Conservation (phyloP, 306 rosid species). For the Urtica urens region DNA sequence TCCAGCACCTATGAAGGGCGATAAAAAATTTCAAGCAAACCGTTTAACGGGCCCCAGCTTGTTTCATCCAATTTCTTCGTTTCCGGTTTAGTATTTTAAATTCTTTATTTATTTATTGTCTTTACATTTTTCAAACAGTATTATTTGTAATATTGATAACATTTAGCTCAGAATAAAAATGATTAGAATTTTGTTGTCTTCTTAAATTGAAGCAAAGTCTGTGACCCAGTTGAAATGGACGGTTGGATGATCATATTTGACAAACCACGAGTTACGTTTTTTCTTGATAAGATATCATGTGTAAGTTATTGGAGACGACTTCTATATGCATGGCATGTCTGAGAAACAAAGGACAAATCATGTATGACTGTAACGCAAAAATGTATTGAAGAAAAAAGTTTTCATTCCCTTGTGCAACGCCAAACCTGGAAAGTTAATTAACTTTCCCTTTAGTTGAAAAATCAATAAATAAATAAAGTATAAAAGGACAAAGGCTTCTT, state of each 20-base stretch:
- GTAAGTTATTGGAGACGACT: background rate
- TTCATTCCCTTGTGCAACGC: background rate
- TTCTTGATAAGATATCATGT: background rate
- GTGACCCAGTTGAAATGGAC: background rate
- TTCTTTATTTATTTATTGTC: background rate
- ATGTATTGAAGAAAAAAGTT: background rate
- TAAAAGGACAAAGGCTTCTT: background rate
- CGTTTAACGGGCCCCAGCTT: no score
- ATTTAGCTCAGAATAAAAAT: no score
- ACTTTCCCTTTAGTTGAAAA: background rate
- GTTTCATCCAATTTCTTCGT: no score
- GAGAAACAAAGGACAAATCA: background rate
- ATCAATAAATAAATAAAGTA: background rate
- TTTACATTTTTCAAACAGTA: background rate
- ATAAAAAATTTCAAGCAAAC: no score
- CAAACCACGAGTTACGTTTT: background rate
- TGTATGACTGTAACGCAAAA: background rate
- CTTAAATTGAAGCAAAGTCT: background rate
- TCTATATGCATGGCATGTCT: background rate
- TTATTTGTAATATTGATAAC: background rate
- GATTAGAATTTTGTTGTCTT: constrained; percentile 1
- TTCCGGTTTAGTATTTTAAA: constrained; percentile 6
- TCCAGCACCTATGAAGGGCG: no score
- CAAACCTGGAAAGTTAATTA: background rate
- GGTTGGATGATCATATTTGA: background rate